Evolutionary conservation across 495 filamentous ascomycete species (phyloP).

Genomic region (Chaetomidium leptoderma): DNA sequence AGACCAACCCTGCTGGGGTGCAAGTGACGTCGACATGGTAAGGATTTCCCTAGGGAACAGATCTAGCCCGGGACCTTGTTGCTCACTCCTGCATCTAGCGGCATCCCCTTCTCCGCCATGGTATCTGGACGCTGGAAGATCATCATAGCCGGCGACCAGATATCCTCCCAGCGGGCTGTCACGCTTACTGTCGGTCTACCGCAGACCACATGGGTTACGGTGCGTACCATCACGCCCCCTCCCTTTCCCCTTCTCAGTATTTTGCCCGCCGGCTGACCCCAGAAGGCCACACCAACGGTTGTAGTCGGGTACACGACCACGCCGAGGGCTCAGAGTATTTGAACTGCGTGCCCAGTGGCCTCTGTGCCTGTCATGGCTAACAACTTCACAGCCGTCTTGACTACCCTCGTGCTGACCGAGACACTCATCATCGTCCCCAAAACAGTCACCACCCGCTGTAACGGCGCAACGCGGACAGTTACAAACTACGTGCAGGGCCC

Average conservation of each 20-base stretch:
- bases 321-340: conserved; percentile 35
- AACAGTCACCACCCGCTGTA: conserved; percentile 36
- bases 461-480: conserved; percentile 37
- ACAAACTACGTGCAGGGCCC: conserved; percentile 34
- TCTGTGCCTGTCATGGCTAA: background rate
- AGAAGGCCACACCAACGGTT: conserved; percentile 41
- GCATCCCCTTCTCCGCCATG: conserved; percentile 41
- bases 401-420: conserved; percentile 35
- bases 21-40: conserved; percentile 25
- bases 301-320: conserved; percentile 40
- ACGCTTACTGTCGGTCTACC: conserved; percentile 35
- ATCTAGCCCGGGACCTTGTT: background rate
- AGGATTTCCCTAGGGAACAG: background rate
- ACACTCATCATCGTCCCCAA: conserved; percentile 35
- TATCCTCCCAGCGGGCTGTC: conserved; percentile 40
- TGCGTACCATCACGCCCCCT: conserved; percentile 15
- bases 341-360: background rate
- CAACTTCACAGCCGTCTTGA: conserved; percentile 32
- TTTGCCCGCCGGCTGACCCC: conserved; percentile 1
- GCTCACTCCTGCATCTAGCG: conserved; percentile 17
- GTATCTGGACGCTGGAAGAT: conserved; percentile 41
- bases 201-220: conserved; percentile 35
- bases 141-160: conserved; percentile 35
- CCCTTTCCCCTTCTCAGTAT: background rate
- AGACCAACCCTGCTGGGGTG: conserved; percentile 34